Evolutionary conservation across 2,329 filamentous ascomycete genomes (phyloP).

Genomic region (Gnomoniopsis sp.): DNA sequence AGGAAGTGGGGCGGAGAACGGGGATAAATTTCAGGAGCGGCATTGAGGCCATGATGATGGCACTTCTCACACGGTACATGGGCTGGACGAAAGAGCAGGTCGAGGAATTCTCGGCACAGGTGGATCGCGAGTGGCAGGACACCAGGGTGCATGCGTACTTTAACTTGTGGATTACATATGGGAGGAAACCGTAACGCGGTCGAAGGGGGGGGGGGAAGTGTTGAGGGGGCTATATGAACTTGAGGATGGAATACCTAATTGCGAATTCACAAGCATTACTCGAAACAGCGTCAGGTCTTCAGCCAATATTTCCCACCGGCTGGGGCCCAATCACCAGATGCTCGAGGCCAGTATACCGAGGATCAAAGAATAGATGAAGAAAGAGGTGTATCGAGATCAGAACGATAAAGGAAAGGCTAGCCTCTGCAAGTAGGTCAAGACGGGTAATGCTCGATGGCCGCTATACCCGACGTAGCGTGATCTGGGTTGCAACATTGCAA

Average conservation of each 20-base stretch:
- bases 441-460: too few species aligned
- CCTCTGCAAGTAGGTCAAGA: too few species aligned
- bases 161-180: slow-evolving; percentile 26
- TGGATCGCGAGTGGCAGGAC: slow-evolving; percentile 26
- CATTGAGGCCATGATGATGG: slow-evolving; percentile 22
- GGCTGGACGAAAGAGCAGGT: slow-evolving; percentile 21
- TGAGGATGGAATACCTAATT: not conserved
- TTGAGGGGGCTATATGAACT: not conserved
- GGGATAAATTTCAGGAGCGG: slow-evolving; percentile 15
- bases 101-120: slow-evolving; percentile 23
- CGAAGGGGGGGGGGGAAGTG: not conserved
- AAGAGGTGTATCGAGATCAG: too few species aligned
- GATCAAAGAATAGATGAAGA: too few species aligned
- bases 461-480: too few species aligned
- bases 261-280: not conserved
- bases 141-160: slow-evolving; percentile 27
- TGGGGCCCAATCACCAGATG: too few species aligned
- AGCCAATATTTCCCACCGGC: too few species aligned
- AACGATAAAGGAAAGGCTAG: too few species aligned
- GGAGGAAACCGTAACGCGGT: slow-evolving; percentile 22
- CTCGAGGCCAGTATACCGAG: too few species aligned
- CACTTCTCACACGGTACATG: slow-evolving; percentile 22
- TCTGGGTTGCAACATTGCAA: too few species aligned
- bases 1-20: slow-evolving; percentile 19
- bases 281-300: too few species aligned